Evolutionary conservation across 768 basidiomycete species (phyloP).

Genomic region (Amanita muscaria): DNA sequence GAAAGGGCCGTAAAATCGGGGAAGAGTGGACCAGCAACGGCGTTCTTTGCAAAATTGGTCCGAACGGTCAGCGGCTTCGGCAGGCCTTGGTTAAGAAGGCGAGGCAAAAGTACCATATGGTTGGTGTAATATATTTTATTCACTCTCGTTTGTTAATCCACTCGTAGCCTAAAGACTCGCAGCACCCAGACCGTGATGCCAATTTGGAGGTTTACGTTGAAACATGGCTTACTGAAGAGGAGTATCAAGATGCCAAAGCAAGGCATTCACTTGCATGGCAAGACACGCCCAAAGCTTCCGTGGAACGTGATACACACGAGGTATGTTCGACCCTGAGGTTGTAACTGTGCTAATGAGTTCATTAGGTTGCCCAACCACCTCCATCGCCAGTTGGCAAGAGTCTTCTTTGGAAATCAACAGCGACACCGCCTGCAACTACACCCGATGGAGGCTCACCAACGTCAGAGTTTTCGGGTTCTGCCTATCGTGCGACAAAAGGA

Average conservation of each 20-base stretch:
- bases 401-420: constrained; percentile 61
- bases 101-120: constrained; percentile 66
- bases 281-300: constrained; percentile 38
- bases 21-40: constrained; percentile 75
- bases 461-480: constrained; percentile 14
- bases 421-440: constrained; percentile 29
- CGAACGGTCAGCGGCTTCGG: constrained; percentile 59
- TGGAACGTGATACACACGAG: constrained; percentile 33
- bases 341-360: background rate
- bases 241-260: constrained; percentile 57
- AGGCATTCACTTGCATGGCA: constrained; percentile 62
- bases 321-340: constrained; percentile 6
- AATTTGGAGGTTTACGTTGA: constrained; percentile 71
- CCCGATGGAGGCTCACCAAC: constrained; percentile 25
- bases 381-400: constrained; percentile 43
- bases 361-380: constrained; percentile 8
- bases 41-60: constrained; percentile 60
- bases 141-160: constrained; percentile 6
- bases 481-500: constrained; percentile 10
- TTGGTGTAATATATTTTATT: constrained; percentile 23
- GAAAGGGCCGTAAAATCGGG: constrained; percentile 51
- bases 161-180: constrained; percentile 63
- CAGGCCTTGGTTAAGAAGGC: constrained; percentile 66
- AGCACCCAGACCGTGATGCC: constrained; percentile 64
- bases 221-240: constrained; percentile 69